Conservation (phyloP, 75 land plant species). For the Pinus tabuliformis region DNA sequence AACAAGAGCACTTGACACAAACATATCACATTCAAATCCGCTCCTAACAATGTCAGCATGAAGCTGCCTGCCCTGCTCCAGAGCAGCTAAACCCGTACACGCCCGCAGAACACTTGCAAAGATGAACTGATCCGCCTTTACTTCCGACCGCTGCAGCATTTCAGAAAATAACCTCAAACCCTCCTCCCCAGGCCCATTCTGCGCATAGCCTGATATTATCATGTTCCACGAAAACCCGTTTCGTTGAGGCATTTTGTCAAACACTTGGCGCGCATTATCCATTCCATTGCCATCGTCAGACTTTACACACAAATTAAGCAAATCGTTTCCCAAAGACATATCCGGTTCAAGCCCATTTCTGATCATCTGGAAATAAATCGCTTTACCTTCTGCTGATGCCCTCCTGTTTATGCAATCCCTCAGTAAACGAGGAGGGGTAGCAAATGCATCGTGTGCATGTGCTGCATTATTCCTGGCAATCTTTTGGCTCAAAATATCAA, state of each 20-base stretch:
- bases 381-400: constrained; percentile 27
- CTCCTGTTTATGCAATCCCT: neutral
- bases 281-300: constrained; percentile 15
- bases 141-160: constrained; percentile 14
- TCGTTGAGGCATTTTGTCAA: neutral
- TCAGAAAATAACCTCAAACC: constrained; percentile 11
- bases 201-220: constrained; percentile 34
- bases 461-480: too few relatives aligned
- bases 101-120: constrained; percentile 31
- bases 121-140: constrained; percentile 10
- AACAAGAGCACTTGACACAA: neutral
- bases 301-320: constrained; percentile 71
- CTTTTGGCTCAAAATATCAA: too few relatives aligned
- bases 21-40: neutral
- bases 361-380: constrained; percentile 44
- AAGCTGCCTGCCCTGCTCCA: constrained; percentile 19
- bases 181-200: constrained; percentile 13
- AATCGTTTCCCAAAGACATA: constrained; percentile 46
- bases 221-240: constrained; percentile 37
- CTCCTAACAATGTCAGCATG: constrained; percentile 1
- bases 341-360: constrained; percentile 37
- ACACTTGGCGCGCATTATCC: too few relatives aligned
- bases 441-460: neutral
- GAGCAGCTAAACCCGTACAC: constrained; percentile 14
- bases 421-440: neutral